These are phyloP conservation scores for Ambrosia trifida DNA, from an alignment of 129 eudicot species.

Conservation along the genomic window DNA sequence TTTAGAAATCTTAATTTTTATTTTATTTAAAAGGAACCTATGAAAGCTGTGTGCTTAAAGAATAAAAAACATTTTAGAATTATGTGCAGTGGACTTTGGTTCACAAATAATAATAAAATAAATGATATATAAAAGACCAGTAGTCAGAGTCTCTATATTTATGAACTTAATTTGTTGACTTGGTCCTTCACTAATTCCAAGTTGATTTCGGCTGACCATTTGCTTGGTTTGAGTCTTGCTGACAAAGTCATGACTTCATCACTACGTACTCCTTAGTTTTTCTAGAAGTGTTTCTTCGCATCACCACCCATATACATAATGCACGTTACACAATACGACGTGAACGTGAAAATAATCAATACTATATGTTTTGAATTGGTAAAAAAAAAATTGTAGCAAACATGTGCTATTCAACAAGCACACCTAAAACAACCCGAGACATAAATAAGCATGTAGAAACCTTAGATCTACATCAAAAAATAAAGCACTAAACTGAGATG, in stretches of 20 bases:
- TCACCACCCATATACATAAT: no score
- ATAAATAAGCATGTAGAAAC: no score
- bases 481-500: no score
- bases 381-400: no score
- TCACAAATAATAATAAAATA: neutral
- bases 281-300: no score
- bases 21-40: neutral
- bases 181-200: neutral
- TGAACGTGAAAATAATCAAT: no score
- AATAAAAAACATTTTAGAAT: neutral
- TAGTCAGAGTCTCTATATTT: conserved; percentile 4
- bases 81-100: neutral
- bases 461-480: no score
- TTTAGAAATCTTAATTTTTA: neutral
- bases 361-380: no score
- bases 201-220: neutral
- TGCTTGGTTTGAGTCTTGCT: neutral
- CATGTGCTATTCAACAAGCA: no score
- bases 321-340: no score
- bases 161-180: neutral
- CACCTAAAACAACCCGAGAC: no score
- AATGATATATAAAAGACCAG: neutral
- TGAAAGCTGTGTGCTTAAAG: conserved; percentile 2
- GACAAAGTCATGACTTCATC: neutral
- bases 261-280: neutral